Evolutionary conservation across 345 rosid genomes (phyloP).

Genomic region (Eucalyptus shirleyi): DNA sequence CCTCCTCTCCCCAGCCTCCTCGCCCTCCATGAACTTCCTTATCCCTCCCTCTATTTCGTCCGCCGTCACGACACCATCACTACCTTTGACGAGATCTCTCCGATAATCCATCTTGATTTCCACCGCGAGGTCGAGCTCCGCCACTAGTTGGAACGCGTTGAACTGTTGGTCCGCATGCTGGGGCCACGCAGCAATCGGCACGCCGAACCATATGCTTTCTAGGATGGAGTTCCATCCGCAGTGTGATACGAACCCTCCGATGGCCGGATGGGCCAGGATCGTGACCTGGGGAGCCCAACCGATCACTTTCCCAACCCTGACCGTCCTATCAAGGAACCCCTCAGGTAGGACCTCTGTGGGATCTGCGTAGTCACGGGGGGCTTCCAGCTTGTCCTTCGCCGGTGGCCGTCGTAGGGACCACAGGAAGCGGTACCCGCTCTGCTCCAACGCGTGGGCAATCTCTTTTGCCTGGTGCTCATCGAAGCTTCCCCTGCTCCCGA

Average conservation of each 20-base stretch:
- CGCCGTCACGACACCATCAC: not conserved
- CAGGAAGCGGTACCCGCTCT: not conserved
- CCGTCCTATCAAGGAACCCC: constrained; percentile 28
- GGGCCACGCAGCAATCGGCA: constrained; percentile 50
- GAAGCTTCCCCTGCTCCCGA: constrained; percentile 58
- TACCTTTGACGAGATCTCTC: not conserved
- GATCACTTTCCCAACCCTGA: constrained; percentile 14
- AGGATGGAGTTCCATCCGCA: constrained; percentile 55
- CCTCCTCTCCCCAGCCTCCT: constrained; percentile 2
- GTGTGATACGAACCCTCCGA: constrained; percentile 53
- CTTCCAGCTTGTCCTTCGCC: not conserved
- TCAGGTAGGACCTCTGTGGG: constrained; percentile 15
- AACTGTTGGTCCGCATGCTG: constrained; percentile 37
- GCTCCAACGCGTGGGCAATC: not conserved
- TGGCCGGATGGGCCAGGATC: constrained; percentile 1
- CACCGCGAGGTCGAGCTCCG: constrained; percentile 19
- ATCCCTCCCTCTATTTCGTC: constrained; percentile 24
- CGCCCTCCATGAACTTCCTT: constrained; percentile 18
- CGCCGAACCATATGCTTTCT: constrained; percentile 45
- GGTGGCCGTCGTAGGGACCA: constrained; percentile 35
- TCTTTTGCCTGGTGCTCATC: constrained; percentile 20
- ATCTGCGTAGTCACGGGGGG: constrained; percentile 5
- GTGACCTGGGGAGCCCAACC: constrained; percentile 42
- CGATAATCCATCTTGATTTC: not conserved
- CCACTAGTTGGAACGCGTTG: constrained; percentile 30